Base-by-base conservation (phyloP, 495 filamentous ascomycete genomes). In the Hypoxylon perforatum region DNA sequence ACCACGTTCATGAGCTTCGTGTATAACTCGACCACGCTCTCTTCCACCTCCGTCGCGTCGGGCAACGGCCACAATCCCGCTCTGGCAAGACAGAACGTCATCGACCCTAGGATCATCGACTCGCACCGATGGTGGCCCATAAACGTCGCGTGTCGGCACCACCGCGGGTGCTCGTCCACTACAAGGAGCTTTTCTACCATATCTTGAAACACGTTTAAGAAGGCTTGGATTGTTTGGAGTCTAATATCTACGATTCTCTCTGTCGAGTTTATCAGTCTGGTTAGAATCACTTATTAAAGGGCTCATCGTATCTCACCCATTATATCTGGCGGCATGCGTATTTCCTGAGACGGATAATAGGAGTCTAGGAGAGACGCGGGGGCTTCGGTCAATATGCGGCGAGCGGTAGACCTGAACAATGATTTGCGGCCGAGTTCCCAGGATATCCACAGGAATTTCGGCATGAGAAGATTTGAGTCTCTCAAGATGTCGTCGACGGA, bases 101-200 rank as follows among this genome's bases (percentile, higher is more conserved):
- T 57, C 3, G 62, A 65, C 8, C 54, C 62, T 8, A 65, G 38
- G 19, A 65, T 65, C 54, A 65, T 65, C 7, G 62, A 65, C 45
- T 65, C 62, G 21, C 62, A 65, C 38, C 30, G 51, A 35, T 60
- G 56, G 17, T 14, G 46, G 19, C 55, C 62, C 62, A 60, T 51
- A 8, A 18, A 59, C 5, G 21, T 14, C 1, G 54, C 62, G 19
- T 65, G 62, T 0, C 35, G 46, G 15, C 62, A 60, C 54, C 54
- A 57, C 21, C 62, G 30, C n/a, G 47, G 62, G 3, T 54, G 53
- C 55, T 59, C 62, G 30, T 65, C 61, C 2, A 52, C 62, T n/a
- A 59, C 54, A 9, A 38, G n/a, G 1, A 65, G 62, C 2, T 46
- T 57, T 11, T 36, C 54, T 3, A 65, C 23, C 39, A 60, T 51